Evolutionary conservation across 106 monocot genomes (phyloP).

Genomic region (Narthecium ossifragum): DNA sequence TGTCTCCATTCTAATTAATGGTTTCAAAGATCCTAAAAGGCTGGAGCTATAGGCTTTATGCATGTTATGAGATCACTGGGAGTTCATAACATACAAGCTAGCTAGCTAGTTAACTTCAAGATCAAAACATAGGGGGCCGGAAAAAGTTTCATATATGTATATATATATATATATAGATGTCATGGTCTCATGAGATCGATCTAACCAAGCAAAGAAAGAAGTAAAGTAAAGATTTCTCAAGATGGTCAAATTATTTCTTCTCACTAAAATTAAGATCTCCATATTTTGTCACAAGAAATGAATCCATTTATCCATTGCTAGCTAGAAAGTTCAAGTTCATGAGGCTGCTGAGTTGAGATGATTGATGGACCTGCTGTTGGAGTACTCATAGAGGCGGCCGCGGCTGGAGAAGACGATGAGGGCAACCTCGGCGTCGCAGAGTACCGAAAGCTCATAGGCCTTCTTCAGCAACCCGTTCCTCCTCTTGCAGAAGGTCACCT

Average conservation of each 20-base stretch:
- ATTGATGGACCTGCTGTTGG: not conserved
- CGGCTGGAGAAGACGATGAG: constrained; percentile 16
- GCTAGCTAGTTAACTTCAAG: not conserved
- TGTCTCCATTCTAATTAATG: not conserved
- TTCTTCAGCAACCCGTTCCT: constrained; percentile 15
- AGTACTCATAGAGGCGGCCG: constrained; percentile 15
- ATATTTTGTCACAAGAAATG: too few relatives aligned
- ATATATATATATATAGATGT: too few relatives aligned
- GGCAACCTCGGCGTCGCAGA: constrained; percentile 15
- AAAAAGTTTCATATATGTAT: too few relatives aligned
- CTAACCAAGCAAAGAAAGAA: not conserved
- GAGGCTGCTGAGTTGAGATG: not conserved
- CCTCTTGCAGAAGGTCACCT: constrained; percentile 31
- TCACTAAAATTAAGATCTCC: too few relatives aligned
- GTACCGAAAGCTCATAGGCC: constrained; percentile 12
- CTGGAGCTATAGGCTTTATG: too few relatives aligned
- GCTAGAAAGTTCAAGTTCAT: too few relatives aligned
- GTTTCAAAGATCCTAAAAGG: too few relatives aligned
- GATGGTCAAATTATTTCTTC: too few relatives aligned
- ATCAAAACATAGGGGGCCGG: too few relatives aligned
- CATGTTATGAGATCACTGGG: too few relatives aligned
- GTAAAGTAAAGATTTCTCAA: too few relatives aligned
- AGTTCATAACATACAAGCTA: not conserved
- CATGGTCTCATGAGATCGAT: not conserved
- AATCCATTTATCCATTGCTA: too few relatives aligned